A percentile compares a stretch with the other conserved stretches of the same genome.
Evolutionary conservation across 2,329 filamentous ascomycete species (phyloP).

Genomic region (Periconia macrospinosa): DNA sequence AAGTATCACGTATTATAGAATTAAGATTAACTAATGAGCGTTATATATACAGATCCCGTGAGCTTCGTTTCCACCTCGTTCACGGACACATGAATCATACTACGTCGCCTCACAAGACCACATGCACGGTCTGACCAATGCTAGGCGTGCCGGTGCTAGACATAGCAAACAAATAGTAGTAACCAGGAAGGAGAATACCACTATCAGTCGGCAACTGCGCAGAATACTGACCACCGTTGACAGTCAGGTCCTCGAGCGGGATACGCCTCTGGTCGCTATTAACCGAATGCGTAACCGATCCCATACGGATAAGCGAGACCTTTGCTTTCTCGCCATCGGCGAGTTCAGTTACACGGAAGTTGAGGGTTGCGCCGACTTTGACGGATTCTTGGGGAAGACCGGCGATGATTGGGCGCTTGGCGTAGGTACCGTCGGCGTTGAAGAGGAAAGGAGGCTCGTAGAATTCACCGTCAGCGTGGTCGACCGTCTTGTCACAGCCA

Average conservation of each 20-base stretch:
- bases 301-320: constrained; percentile 25
- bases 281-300: constrained; percentile 31
- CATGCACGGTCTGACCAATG: background rate
- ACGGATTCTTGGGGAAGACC: constrained; percentile 14
- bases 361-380: constrained; percentile 20
- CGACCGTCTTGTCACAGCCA: constrained; percentile 1
- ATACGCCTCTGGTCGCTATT: constrained; percentile 32
- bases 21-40: background rate
- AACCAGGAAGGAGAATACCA: background rate
- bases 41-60: background rate
- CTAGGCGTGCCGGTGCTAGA: background rate
- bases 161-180: background rate
- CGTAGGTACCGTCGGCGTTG: constrained; percentile 22
- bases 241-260: constrained; percentile 10
- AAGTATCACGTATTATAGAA: background rate
- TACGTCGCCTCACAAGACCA: background rate
- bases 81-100: background rate
- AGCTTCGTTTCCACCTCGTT: background rate
- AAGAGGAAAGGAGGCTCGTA: constrained; percentile 33
- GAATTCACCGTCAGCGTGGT: constrained; percentile 30
- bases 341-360: constrained; percentile 8
- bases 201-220: background rate
- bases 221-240: background rate
- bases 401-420: constrained; percentile 19
- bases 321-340: background rate